Evolutionary conservation across 768 basidiomycete genomes (phyloP).

Genomic region (Pulveroboletus ravenelii): DNA sequence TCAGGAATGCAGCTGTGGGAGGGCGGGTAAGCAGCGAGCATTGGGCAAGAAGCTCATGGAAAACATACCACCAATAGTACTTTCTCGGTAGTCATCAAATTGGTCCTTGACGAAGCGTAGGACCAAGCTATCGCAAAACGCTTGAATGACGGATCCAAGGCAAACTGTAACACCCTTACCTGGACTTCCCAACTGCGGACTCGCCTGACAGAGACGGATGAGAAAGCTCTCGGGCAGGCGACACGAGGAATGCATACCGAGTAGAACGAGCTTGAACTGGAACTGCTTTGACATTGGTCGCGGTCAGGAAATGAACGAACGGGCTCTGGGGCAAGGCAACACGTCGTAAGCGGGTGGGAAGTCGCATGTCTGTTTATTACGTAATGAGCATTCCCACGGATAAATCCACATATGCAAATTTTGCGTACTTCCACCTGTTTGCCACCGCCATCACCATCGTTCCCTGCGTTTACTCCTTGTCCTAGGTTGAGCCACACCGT

Average conservation of each 20-base stretch:
- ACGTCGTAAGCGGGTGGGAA: not conserved
- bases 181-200: constrained; percentile 96
- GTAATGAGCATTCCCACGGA: constrained; percentile 28
- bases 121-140: constrained; percentile 60
- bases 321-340: constrained; percentile 1
- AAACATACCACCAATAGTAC: constrained; percentile 80
- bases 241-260: constrained; percentile 50
- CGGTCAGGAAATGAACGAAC: constrained; percentile 23
- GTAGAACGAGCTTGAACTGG: constrained; percentile 94
- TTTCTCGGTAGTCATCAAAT: constrained; percentile 93
- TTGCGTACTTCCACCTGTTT: constrained; percentile 24
- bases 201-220: constrained; percentile 56
- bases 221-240: not conserved
- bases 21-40: constrained; percentile 14
- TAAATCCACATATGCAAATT: constrained; percentile 28
- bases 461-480: constrained; percentile 22
- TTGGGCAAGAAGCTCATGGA: not conserved
- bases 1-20: constrained; percentile 84
- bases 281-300: constrained; percentile 82
- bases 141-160: constrained; percentile 24
- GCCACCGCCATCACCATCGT: constrained; percentile 37
- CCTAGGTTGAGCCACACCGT: constrained; percentile 22
- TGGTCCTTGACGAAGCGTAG: constrained; percentile 95
- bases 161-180: constrained; percentile 40
- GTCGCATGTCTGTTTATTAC: constrained; percentile 14